Percentiles rank a stretch among this genome's conserved stretches.
Evolutionary conservation across 345 rosid genomes (phyloP).

Genomic region (Clarkia xantiana): DNA sequence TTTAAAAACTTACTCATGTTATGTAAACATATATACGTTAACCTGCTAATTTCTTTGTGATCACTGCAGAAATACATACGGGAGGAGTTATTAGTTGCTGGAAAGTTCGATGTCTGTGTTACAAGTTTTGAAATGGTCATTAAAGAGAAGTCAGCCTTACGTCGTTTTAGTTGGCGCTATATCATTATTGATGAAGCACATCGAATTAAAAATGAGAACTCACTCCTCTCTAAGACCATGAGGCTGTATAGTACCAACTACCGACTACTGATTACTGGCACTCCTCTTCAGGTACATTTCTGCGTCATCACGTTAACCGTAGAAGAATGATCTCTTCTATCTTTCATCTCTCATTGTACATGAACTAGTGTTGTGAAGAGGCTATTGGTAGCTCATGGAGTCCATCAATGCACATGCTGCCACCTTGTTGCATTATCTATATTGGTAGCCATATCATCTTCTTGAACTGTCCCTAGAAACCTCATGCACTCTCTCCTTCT

Average conservation of each 20-base stretch:
- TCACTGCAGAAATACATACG: constrained; percentile 71
- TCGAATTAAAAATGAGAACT: constrained; percentile 89
- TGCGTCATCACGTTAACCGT: no score
- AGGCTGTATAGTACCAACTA: constrained; percentile 77
- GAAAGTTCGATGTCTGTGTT: constrained; percentile 96
- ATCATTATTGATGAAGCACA: constrained; percentile 97
- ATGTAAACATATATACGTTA: background rate
- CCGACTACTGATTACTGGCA: constrained; percentile 89
- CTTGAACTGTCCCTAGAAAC: no score
- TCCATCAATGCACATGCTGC: no score
- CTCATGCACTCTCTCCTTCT: no score
- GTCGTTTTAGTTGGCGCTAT: constrained; percentile 96
- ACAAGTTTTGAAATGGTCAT: constrained; percentile 99
- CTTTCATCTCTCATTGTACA: no score
- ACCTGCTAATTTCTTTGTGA: background rate
- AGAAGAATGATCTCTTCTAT: no score
- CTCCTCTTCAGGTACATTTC: constrained; percentile 99
- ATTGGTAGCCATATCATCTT: no score
- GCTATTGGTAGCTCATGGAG: no score
- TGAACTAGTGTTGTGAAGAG: no score
- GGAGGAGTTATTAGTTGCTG: constrained; percentile 80
- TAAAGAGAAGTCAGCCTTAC: constrained; percentile 80
- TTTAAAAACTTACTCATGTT: background rate
- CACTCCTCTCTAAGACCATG: constrained; percentile 93
- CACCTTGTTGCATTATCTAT: no score